Conservation (phyloP, 257 asterid genomes). For the Solanum bulbocastanum region DNA sequence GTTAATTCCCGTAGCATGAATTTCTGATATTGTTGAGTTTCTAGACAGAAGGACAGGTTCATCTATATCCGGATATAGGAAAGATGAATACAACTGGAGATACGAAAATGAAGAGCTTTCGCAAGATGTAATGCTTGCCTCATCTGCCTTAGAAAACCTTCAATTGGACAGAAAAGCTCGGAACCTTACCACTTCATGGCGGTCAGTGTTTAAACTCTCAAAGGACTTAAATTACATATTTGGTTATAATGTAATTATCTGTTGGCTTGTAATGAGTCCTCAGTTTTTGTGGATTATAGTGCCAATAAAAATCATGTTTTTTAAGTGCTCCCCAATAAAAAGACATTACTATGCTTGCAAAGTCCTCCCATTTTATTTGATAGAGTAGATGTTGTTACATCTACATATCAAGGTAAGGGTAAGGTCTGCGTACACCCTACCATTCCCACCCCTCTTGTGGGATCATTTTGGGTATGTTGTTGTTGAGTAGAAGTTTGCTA, state of each 20-base stretch:
- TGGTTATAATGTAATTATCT: neutral
- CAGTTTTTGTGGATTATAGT: neutral
- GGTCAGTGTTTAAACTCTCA: conserved; percentile 39
- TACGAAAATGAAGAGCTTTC: conserved; percentile 68
- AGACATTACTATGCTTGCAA: neutral
- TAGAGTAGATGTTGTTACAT: neutral
- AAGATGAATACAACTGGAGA: conserved; percentile 90
- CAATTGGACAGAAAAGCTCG: conserved; percentile 95
- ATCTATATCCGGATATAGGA: conserved; percentile 81
- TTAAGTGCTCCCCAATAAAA: neutral
- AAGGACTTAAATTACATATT: neutral
- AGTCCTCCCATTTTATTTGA: neutral
- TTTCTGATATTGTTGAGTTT: conserved; percentile 6
- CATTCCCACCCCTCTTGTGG: neutral
- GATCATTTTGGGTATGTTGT: neutral
- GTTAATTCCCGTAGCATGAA: neutral
- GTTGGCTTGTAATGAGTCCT: neutral
- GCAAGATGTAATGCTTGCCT: conserved; percentile 71
- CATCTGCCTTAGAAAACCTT: conserved; percentile 91
- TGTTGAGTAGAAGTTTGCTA: neutral
- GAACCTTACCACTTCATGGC: conserved; percentile 73
- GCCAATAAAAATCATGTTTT: neutral
- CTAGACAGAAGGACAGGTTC: conserved; percentile 90
- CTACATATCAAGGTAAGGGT: neutral
- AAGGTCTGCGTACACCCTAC: neutral